phyloP scores from a whole-genome alignment of 1,284 basidiomycete genomes.

The Trichosporon coremiiforme region DNA sequence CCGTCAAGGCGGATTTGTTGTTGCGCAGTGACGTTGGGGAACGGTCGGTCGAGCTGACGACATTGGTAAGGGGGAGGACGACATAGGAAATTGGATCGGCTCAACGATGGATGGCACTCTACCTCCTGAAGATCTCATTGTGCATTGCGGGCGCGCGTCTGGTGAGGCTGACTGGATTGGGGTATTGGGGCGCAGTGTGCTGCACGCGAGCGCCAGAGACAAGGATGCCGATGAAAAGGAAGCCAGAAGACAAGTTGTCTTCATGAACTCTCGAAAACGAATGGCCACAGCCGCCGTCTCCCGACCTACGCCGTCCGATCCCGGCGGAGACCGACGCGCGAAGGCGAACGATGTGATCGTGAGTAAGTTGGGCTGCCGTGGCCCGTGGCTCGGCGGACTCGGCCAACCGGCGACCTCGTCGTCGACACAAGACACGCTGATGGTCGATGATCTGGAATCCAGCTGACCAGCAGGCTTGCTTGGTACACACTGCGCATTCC shows the following conservation, averaged over 20 bases:
- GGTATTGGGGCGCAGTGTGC: not conserved
- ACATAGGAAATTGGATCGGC: not conserved
- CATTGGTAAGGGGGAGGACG: not conserved
- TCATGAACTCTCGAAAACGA: too few relatives aligned
- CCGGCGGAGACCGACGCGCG: not conserved
- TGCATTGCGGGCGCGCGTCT: not conserved
- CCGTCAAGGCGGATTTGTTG: slow-evolving; percentile 10
- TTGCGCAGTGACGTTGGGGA: slow-evolving; percentile 13
- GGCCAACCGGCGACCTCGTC: too few relatives aligned
- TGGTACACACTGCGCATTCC: too few relatives aligned
- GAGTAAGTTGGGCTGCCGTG: not conserved
- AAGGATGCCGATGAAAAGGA: not conserved
- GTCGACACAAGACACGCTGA: not conserved
- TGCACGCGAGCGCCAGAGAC: not conserved
- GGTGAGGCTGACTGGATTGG: not conserved
- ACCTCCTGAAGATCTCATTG: not conserved
- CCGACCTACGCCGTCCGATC: too few relatives aligned
- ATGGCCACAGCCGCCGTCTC: too few relatives aligned
- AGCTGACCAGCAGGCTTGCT: not conserved
- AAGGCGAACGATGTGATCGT: not conserved
- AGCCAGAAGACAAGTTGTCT: too few relatives aligned
- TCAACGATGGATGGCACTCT: not conserved
- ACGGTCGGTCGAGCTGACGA: slow-evolving; percentile 6
- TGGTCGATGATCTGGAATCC: not conserved
- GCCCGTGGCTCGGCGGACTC: not conserved